Percentiles rank a stretch among this genome's conserved stretches.
These are phyloP conservation scores for Cytospora leucostoma DNA, from an alignment of 2,329 filamentous ascomycete species.

Conservation along the genomic window DNA sequence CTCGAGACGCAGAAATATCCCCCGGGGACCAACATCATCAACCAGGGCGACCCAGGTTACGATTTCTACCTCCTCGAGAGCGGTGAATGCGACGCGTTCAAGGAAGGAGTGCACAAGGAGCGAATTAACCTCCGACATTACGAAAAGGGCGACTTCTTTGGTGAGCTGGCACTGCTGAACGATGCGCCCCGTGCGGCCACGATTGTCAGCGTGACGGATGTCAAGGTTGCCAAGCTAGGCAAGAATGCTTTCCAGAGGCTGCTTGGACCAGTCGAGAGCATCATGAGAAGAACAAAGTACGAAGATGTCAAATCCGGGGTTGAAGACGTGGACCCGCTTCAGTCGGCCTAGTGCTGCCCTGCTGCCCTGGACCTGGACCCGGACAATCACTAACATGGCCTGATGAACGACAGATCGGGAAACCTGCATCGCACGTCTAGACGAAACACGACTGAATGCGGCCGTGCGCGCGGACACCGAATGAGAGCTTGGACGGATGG, in stretches of 20 bases:
- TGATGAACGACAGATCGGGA: slow-evolving; percentile 23
- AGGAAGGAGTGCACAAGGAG: slow-evolving; percentile 63
- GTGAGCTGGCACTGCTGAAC: slow-evolving; percentile 89
- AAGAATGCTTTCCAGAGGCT: slow-evolving; percentile 95
- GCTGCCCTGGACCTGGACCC: slow-evolving; percentile 19
- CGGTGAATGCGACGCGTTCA: slow-evolving; percentile 85
- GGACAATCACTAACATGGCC: slow-evolving; percentile 25
- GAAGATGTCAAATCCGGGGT: slow-evolving; percentile 61
- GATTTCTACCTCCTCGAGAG: slow-evolving; percentile 89
- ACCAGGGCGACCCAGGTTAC: slow-evolving; percentile 86
- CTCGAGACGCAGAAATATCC: slow-evolving; percentile 88
- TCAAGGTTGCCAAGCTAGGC: slow-evolving; percentile 89
- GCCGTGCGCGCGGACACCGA: slow-evolving; percentile 19
- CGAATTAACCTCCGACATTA: slow-evolving; percentile 71
- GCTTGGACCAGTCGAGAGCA: slow-evolving; percentile 88
- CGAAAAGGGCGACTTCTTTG: slow-evolving; percentile 93
- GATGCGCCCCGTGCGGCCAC: slow-evolving; percentile 92
- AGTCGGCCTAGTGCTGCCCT: slow-evolving; percentile 36
- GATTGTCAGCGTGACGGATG: slow-evolving; percentile 78
- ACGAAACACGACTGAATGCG: slow-evolving; percentile 24
- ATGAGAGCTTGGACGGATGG: slow-evolving; percentile 24
- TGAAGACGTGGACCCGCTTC: slow-evolving; percentile 68
- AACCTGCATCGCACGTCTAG: slow-evolving; percentile 20
- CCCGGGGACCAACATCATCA: slow-evolving; percentile 79
- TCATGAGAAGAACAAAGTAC: slow-evolving; percentile 80